These are phyloP conservation scores for Malus sylvestris DNA, from an alignment of 306 rosid species.

Conservation along the genomic window DNA sequence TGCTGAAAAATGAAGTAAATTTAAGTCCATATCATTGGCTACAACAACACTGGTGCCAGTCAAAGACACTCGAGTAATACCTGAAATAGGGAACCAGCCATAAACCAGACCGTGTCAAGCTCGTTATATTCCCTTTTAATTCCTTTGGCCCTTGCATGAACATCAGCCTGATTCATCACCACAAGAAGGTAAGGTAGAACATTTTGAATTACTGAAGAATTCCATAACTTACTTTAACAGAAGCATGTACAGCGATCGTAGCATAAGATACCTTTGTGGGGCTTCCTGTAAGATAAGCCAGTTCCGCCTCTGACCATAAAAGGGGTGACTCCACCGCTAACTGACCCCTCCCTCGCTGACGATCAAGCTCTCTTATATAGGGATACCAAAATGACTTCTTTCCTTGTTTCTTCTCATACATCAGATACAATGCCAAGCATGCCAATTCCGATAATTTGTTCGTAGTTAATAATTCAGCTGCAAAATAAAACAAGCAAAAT, in stretches of 20 bases:
- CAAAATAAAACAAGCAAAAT: conserved; percentile 24
- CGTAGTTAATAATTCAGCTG: conserved; percentile 94
- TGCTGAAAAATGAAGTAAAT: conserved; percentile 57
- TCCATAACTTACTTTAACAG: conserved; percentile 9
- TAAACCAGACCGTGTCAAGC: conserved; percentile 98
- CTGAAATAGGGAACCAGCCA: conserved; percentile 99
- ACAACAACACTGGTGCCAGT: neutral
- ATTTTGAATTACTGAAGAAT: conserved; percentile 16
- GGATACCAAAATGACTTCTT: conserved; percentile 95
- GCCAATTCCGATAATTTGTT: conserved; percentile 96
- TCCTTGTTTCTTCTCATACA: conserved; percentile 99
- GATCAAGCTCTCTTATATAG: conserved; percentile 88
- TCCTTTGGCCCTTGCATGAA: conserved; percentile 77
- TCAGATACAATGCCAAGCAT: conserved; percentile 92
- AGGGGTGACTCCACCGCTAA: conserved; percentile 89
- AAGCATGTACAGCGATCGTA: neutral
- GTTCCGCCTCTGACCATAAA: conserved; percentile 84
- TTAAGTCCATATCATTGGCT: neutral
- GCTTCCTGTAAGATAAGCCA: conserved; percentile 80
- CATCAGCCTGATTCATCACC: conserved; percentile 57
- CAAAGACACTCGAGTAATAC: conserved; percentile 25
- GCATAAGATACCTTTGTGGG: conserved; percentile 63
- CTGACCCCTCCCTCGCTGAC: conserved; percentile 95
- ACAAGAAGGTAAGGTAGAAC: conserved; percentile 16
- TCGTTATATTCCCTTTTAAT: conserved; percentile 89